phyloP scores from a whole-genome alignment of 2,329 filamentous ascomycete genomes.

The Daldinia eschscholtzii region DNA sequence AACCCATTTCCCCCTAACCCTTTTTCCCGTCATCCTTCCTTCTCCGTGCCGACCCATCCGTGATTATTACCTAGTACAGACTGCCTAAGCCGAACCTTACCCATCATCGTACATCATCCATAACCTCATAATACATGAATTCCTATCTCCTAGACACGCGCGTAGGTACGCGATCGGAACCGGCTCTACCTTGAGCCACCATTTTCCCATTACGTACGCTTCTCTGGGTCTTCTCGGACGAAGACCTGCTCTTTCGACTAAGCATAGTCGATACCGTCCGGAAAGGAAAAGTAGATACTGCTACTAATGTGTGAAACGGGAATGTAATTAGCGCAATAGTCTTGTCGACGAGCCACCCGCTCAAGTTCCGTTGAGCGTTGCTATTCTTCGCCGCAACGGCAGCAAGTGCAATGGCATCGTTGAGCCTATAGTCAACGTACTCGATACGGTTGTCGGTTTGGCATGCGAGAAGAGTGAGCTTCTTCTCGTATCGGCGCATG shows the following conservation, averaged over 20 bases:
- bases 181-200: constrained; percentile 36
- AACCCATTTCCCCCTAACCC: neutral
- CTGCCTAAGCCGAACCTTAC: constrained; percentile 7
- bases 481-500: constrained; percentile 91
- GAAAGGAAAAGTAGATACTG: constrained; percentile 60
- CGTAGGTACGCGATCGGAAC: constrained; percentile 47
- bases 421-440: constrained; percentile 76
- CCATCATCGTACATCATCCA: constrained; percentile 11
- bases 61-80: constrained; percentile 12
- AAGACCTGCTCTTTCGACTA: constrained; percentile 49
- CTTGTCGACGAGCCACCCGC: constrained; percentile 57
- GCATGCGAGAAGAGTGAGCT: constrained; percentile 78
- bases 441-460: constrained; percentile 82
- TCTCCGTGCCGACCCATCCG: constrained; percentile 14
- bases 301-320: constrained; percentile 58
- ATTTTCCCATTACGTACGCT: constrained; percentile 41
- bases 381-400: constrained; percentile 75
- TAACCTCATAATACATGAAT: constrained; percentile 18
- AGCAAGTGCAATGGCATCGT: constrained; percentile 84
- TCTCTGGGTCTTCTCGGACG: constrained; percentile 49
- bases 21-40: neutral
- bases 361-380: constrained; percentile 54
- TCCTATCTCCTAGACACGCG: constrained; percentile 45
- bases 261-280: constrained; percentile 55
- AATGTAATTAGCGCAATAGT: constrained; percentile 54